phyloP scores from a whole-genome alignment of 1,284 basidiomycete genomes.

The Trichosporon sp. region DNA sequence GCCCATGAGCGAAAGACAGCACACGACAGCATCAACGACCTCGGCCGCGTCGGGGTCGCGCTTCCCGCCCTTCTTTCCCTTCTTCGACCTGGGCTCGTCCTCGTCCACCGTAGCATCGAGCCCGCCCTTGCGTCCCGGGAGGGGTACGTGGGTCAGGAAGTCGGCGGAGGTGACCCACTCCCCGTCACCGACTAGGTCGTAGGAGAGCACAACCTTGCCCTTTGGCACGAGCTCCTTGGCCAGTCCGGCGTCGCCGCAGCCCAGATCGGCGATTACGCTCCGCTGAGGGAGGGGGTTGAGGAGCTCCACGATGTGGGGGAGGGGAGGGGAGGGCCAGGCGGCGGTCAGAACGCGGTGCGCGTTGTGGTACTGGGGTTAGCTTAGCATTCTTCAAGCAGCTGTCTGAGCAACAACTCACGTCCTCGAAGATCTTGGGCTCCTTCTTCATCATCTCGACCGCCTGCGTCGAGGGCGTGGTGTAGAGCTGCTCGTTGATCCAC shows the following conservation, averaged over 20 bases:
- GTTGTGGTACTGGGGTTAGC: slow-evolving; percentile 71
- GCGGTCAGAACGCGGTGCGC: slow-evolving; percentile 87
- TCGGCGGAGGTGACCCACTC: slow-evolving; percentile 76
- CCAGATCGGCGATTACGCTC: slow-evolving; percentile 86
- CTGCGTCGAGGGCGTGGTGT: slow-evolving; percentile 74
- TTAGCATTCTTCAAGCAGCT: neutral
- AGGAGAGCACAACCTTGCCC: slow-evolving; percentile 73
- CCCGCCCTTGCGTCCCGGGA: slow-evolving; percentile 73
- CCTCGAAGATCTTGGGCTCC: slow-evolving; percentile 72
- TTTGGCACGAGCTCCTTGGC: slow-evolving; percentile 72
- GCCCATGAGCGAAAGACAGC: slow-evolving; percentile 94
- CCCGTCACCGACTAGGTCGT: slow-evolving; percentile 73
- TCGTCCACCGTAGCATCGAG: slow-evolving; percentile 15
- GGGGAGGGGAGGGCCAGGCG: slow-evolving; percentile 87
- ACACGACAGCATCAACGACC: slow-evolving; percentile 87
- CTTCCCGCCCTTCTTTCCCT: slow-evolving; percentile 41
- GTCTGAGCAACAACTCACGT: slow-evolving; percentile 61
- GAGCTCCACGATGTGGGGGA: slow-evolving; percentile 70
- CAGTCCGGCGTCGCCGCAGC: slow-evolving; percentile 91
- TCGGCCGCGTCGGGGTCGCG: slow-evolving; percentile 50
- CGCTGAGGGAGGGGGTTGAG: slow-evolving; percentile 64
- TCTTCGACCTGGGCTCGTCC: slow-evolving; percentile 60
- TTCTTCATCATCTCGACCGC: slow-evolving; percentile 79
- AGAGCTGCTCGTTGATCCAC: slow-evolving; percentile 86
- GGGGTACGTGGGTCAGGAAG: slow-evolving; percentile 70